Evolutionary conservation across 768 basidiomycete species (phyloP).

Genomic region (Coprinopsis cinerea): DNA sequence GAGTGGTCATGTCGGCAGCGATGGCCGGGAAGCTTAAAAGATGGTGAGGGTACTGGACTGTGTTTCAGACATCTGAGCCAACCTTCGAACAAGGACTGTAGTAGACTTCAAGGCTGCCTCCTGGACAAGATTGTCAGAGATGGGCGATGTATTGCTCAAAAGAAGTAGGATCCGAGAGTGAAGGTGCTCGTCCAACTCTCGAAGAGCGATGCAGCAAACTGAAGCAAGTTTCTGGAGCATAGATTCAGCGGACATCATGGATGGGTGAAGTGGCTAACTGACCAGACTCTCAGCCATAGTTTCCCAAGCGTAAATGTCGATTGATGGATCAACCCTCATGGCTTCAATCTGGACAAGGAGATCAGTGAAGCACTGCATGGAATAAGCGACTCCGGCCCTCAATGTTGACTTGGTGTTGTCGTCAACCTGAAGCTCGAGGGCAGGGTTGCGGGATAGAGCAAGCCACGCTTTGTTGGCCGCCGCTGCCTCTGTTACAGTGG

Average conservation of each 20-base stretch:
- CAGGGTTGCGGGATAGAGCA: constrained; percentile 52
- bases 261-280: constrained; percentile 17
- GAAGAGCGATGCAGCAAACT: constrained; percentile 68
- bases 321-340: constrained; percentile 71
- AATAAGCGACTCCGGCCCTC: constrained; percentile 46
- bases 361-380: constrained; percentile 74
- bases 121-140: constrained; percentile 79
- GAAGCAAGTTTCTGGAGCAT: constrained; percentile 90
- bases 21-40: constrained; percentile 75
- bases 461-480: constrained; percentile 83
- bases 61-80: too few relatives aligned
- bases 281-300: constrained; percentile 90
- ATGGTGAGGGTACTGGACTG: too few relatives aligned
- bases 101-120: constrained; percentile 87
- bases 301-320: constrained; percentile 90
- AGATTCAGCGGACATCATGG: too few relatives aligned
- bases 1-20: constrained; percentile 65
- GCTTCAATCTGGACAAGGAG: constrained; percentile 75
- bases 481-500: constrained; percentile 56
- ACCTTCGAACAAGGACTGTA: constrained; percentile 82
- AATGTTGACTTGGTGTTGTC: constrained; percentile 35
- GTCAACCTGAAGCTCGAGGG: constrained; percentile 34
- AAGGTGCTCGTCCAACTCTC: constrained; percentile 62
- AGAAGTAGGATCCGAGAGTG: constrained; percentile 66
- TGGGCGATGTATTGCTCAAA: constrained; percentile 74